These are phyloP conservation scores for Grammothele lineata DNA, from an alignment of 768 basidiomycete species.

Conservation along the genomic window DNA sequence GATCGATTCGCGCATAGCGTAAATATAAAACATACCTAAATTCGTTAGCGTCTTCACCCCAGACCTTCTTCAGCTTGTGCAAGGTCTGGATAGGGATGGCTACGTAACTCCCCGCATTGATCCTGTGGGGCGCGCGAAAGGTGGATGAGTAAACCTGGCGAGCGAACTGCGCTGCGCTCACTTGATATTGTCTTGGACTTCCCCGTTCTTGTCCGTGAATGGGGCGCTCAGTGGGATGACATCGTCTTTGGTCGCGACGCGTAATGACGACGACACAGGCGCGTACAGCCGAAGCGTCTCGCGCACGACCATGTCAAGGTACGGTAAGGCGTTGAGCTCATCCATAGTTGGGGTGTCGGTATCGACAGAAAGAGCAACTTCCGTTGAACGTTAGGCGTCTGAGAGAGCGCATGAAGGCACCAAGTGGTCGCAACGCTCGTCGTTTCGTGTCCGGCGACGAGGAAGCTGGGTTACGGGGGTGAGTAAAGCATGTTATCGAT, in stretches of 20 bases:
- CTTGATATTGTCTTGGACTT: constrained; percentile 13
- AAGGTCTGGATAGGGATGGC: constrained; percentile 48
- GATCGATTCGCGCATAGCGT: not conserved
- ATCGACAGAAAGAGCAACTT: constrained; percentile 33
- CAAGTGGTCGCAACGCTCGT: constrained; percentile 32
- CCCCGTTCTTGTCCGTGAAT: constrained; percentile 16
- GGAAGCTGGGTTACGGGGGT: constrained; percentile 43
- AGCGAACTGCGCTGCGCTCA: constrained; percentile 20
- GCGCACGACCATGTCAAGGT: constrained; percentile 59
- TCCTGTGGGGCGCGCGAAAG: constrained; percentile 5
- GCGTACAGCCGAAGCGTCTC: constrained; percentile 56
- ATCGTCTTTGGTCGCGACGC: constrained; percentile 40
- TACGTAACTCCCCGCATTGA: constrained; percentile 25
- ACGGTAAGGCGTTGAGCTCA: constrained; percentile 56
- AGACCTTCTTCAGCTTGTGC: constrained; percentile 48
- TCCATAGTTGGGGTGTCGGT: constrained; percentile 60
- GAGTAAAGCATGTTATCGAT: constrained; percentile 56
- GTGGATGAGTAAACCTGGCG: constrained; percentile 13
- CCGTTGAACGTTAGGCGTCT: constrained; percentile 31
- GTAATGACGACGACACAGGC: constrained; percentile 45
- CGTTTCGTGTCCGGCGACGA: constrained; percentile 38
- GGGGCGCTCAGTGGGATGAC: constrained; percentile 44
- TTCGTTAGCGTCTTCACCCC: constrained; percentile 57
- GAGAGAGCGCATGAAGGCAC: constrained; percentile 34
- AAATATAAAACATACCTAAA: constrained; percentile 44